Evolutionary conservation across 805 yeast genomes (phyloP).

Genomic region (Metschnikowia bowlesiae): DNA sequence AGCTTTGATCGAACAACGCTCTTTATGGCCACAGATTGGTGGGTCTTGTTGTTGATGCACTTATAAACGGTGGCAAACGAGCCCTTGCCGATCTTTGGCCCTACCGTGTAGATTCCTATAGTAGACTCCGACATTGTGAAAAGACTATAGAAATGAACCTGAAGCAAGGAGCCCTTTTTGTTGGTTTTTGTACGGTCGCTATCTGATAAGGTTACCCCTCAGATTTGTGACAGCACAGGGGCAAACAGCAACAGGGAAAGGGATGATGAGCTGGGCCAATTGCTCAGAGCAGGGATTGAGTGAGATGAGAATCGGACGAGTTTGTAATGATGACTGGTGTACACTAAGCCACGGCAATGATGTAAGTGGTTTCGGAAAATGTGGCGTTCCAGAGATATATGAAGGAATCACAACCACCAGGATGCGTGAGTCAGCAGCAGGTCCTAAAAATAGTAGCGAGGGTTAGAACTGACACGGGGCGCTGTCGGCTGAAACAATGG

Average conservation of each 20-base stretch:
- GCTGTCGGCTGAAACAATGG: neutral
- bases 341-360: neutral
- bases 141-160: neutral
- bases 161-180: neutral
- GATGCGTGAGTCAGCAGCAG: neutral
- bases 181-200: neutral
- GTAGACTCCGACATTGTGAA: slow-evolving; percentile 1
- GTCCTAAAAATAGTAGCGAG: neutral
- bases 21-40: slow-evolving; percentile 77
- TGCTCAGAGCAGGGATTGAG: neutral
- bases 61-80: slow-evolving; percentile 94
- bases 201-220: neutral
- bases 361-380: neutral
- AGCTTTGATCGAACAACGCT: slow-evolving; percentile 79
- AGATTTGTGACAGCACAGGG: neutral
- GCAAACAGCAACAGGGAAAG: neutral
- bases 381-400: slow-evolving; percentile 3
- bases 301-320: neutral
- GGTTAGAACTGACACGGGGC: neutral
- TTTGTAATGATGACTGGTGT: neutral
- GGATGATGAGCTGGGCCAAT: neutral
- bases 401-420: slow-evolving; percentile 1
- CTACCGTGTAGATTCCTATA: slow-evolving; percentile 51
- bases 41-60: slow-evolving; percentile 55
- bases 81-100: slow-evolving; percentile 89